Base-by-base conservation (phyloP, 345 rosid genomes). In the Pseudoturritis turrita region DNA sequence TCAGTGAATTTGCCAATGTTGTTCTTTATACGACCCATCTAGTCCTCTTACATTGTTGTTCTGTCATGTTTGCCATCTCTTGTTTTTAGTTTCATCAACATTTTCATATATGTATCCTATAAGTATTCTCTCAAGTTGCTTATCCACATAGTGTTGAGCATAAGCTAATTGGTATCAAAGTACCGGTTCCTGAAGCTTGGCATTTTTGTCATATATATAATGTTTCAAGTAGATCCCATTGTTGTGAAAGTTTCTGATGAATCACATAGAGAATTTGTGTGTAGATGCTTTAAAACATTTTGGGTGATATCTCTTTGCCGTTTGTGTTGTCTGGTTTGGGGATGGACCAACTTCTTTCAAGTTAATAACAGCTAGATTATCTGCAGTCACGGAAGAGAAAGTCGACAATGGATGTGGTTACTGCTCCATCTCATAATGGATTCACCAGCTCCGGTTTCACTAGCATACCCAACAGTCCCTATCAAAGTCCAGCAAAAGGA, bases 401-500 rank as follows among this genome's bases (percentile, higher is more conserved):
- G 83, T 59, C 71, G 70, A 82, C 82, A 41, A 26, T 40, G 47
- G 80, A 85, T 46, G 77, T 72, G 57, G 81, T 61, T 68, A 76
- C 72, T 37, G 77, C 76, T 40, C 80, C 84, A 17, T 82, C 87
- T 56, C 65, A 15, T 17, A 63, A 80, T 53, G 80, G 80, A 59
- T 56, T 78, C 54, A 21, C 78, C 44, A 89, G 88, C 58, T 85
- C 93, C 58, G 83, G 88, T 67, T 65, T 72, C 64, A 57, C 65
- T 44, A 74, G 79, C 65, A 46, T 78, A 21, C 74, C 84, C 7
- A 82, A 61, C 71, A 86, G 82, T 74, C 85, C 93, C 26, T 89
- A 81, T 74, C 84, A 72, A 50, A 89, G 90, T 23, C 98, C 96
- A 54, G 82, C 84, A 14, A 89, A 89, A 77, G 96, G 89, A 29